Base-by-base conservation (phyloP, 2,329 filamentous ascomycete species). In the Talaromyces pinophilus region DNA sequence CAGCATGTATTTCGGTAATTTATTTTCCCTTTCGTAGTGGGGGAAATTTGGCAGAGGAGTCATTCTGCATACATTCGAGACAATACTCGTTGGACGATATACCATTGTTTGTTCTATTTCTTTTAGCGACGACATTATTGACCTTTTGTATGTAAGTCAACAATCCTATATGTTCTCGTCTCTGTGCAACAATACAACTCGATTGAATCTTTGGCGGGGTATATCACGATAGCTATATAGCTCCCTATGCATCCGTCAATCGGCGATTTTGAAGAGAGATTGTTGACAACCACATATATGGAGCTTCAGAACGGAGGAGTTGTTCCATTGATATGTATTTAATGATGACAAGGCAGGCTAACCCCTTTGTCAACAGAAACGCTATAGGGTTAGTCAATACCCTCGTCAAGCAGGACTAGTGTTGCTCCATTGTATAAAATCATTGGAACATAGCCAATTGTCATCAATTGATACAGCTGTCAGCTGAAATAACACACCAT, bases 401-500 rank as follows among this genome's bases (percentile, higher is more conserved):
- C n/a, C 50, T 54, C 33, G 28, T 54, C 17, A 33, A 33, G 25
- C 17, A 54, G 50, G 48, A 54, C 28, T 54, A 33, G 25, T 30
- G 25, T n/a, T 25, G 22, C 5, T 28, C 48, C 25, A 3, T 6
- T 28, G n/a, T 38, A 57, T 33, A 57, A 38, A 38, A 5, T 15
- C 33, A 54, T 3, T 38, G 33, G 6, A 40, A 54, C 7, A 54
- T 30, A 30, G 7, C 15, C 28, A n/a, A 30, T 33, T 54, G 15
- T 22, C 22, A 25, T 25, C 19, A 50, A 8, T 40, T 35, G 17
- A 19, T 35, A 55, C 30, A 19, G 30, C 17, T 50, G 17, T 19
- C 52, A 11, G n/a, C 30, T 35, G 52, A 35, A 19, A 35, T n/a
- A 33, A 35, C 10, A 22, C 54, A 57, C 3, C 11, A 70, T 68